Evolutionary conservation across 2,329 filamentous ascomycete species (phyloP).

Genomic region (Gaeumannomyces tritici): DNA sequence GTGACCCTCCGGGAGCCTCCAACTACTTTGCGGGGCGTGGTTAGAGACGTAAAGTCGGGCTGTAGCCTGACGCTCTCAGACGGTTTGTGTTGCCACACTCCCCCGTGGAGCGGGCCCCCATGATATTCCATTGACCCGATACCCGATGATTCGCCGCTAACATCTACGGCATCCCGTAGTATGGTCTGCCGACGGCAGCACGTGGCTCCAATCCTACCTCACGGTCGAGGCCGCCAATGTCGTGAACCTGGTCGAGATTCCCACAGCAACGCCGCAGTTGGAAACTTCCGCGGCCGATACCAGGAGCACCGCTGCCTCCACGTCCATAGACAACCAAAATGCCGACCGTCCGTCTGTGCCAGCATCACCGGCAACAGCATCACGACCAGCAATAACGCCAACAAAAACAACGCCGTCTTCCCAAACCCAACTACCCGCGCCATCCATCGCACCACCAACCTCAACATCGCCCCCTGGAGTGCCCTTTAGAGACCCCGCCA

Average conservation of each 20-base stretch:
- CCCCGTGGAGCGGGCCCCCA: background rate
- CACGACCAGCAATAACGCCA: too few relatives aligned
- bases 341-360: too few relatives aligned
- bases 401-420: background rate
- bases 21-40: conserved; percentile 60
- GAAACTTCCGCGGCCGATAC: background rate
- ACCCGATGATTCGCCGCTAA: background rate
- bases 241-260: conserved; percentile 31
- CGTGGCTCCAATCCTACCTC: conserved; percentile 27
- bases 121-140: background rate
- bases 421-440: background rate
- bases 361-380: background rate
- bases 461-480: background rate
- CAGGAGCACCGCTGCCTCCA: background rate
- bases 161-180: conserved; percentile 16
- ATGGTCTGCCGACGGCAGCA: conserved; percentile 24
- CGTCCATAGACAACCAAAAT: background rate
- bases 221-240: conserved; percentile 39
- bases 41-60: conserved; percentile 57
- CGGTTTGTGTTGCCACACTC: conserved; percentile 37
- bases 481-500: conserved; percentile 66
- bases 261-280: conserved; percentile 4
- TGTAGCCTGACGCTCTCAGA: conserved; percentile 61
- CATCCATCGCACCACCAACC: too few relatives aligned
- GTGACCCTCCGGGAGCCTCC: conserved; percentile 51